Evolutionary conservation across 23 red algal genomes (phyloP), one percentile per base, ranked within the genome.

Genomic region (Gracilariopsis chorda): DNA sequence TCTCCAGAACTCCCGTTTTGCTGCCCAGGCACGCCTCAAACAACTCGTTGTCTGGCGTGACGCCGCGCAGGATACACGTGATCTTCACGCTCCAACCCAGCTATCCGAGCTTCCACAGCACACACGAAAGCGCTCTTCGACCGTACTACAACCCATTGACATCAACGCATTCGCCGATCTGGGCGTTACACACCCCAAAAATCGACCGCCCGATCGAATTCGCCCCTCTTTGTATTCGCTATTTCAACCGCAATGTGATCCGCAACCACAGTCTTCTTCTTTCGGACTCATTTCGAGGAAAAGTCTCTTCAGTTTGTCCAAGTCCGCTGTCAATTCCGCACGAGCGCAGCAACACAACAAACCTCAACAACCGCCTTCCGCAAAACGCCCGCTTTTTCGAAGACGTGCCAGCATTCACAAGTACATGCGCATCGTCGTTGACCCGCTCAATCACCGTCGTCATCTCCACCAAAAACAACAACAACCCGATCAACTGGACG

Each of bases 401-500:
- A 17, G 67, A 17, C 67, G 67, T 4, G 2, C 1, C 7, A 73
- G 67, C 67, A 42, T 73, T 36, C 67, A 73, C 67, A 21, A 23
- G 1, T 73, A 73, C 67, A n/a, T 46, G 67, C 67, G 67, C 67
- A 24, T 39, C 34, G 32, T n/a, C n/a, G n/a, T n/a, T n/a, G n/a
- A n/a, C n/a, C n/a, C n/a, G n/a, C n/a, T n/a, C n/a, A n/a, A n/a
- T n/a, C n/a, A n/a, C n/a, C 55, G 55, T 60, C 55, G 55, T n/a
- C 55, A n/a, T 60, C 55, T 19, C 19, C 7, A 25, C 55, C 7
- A 7, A 60, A n/a, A 5, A 12, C 60, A 4, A 4, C n/a, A n/a
- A n/a, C n/a, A n/a, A n/a, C n/a, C n/a, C n/a, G n/a, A n/a, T 42
- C 39, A 73, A 0, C 67, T 73, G 67, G 67, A 73, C 40, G 67